Base-by-base conservation (phyloP, 2,329 filamentous ascomycete genomes). In the Fusarium brachygibbosum region DNA sequence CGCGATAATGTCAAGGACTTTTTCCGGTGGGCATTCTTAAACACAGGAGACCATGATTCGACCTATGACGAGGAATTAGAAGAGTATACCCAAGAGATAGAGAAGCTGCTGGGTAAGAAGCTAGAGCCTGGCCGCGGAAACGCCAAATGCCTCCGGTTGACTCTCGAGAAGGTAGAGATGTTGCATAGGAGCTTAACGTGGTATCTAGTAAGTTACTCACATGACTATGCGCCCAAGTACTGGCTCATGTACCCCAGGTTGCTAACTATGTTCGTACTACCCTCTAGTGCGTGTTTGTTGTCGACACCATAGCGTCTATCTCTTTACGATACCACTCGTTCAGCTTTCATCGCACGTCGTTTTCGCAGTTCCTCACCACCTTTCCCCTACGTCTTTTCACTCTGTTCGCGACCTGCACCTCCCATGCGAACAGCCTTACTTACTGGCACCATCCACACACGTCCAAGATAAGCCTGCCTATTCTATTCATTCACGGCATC, bases 401-500 rank as follows among this genome's bases (percentile, higher is more conserved):
- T 34, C 70, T 88, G 21, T 72, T 86, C 38, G 80, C 82, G 1
- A 76, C 76, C n/a, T 76, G 82, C 13, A 70, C 70, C 6, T 88
- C 86, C 3, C 81, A 83, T 10, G 83, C 82, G 1, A 78, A 81
- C 42, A 76, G 81, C 16, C 76, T 88, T 4, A 84, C 83, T 37
- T 90, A 90, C 78, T 90, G 87, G 87, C 81, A 88, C 69, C 83
- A 85, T 28, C 84, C 84, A 12, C 88, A 91, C 67, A 89, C 83
- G 1, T 88, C 88, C 3, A 84, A 82, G 57, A 85, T 81, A 1
- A 82, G 82, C 41, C 80, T 87, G 4, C 88, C 88, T 0, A 75
- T 91, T 16, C 76, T 91, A 8, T 90, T 89, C 74, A 83, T 91
- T 29, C 88, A 91, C 68, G 88, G 89, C 31, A 89, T 90, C 56